phyloP scores from a whole-genome alignment of 2,329 filamentous ascomycete genomes.

The Lecanicillium sp. region DNA sequence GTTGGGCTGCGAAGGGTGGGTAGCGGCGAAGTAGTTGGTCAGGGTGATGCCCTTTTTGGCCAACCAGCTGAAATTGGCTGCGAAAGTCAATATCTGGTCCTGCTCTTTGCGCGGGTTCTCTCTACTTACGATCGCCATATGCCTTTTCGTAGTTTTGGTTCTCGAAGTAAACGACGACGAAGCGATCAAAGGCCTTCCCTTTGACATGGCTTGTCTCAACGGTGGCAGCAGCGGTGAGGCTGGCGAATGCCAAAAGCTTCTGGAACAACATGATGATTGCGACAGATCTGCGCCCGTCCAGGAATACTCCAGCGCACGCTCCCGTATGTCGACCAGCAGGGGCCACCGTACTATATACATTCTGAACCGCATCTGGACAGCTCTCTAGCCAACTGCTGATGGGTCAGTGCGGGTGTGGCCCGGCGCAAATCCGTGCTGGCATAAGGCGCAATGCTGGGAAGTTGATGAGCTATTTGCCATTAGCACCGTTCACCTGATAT shows the following conservation, averaged over 20 bases:
- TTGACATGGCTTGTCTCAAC: slow-evolving; percentile 10
- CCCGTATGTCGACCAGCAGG: background rate
- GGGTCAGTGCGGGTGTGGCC: background rate
- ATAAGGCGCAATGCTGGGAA: background rate
- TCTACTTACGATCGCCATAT: slow-evolving; percentile 49
- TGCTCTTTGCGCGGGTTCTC: background rate
- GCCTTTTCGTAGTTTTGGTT: slow-evolving; percentile 66
- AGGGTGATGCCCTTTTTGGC: slow-evolving; percentile 25
- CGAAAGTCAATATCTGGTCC: accelerated
- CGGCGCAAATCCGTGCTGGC: background rate
- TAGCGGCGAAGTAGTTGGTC: slow-evolving; percentile 43
- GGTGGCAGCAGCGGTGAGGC: slow-evolving; percentile 8
- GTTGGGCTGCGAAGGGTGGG: slow-evolving; percentile 63
- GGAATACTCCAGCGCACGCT: background rate
- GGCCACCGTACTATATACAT: background rate
- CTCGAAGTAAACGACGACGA: slow-evolving; percentile 71
- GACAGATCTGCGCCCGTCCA: background rate
- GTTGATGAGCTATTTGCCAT: background rate
- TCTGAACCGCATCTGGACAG: background rate
- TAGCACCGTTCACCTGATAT: background rate
- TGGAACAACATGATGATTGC: slow-evolving; percentile 1
- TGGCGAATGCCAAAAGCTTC: slow-evolving; percentile 2
- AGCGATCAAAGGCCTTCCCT: slow-evolving; percentile 56
- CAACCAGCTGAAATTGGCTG: slow-evolving; percentile 25
- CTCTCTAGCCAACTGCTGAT: background rate